phyloP scores from a whole-genome alignment of 148 eudicot species.

The Chenopodium berlandieri region DNA sequence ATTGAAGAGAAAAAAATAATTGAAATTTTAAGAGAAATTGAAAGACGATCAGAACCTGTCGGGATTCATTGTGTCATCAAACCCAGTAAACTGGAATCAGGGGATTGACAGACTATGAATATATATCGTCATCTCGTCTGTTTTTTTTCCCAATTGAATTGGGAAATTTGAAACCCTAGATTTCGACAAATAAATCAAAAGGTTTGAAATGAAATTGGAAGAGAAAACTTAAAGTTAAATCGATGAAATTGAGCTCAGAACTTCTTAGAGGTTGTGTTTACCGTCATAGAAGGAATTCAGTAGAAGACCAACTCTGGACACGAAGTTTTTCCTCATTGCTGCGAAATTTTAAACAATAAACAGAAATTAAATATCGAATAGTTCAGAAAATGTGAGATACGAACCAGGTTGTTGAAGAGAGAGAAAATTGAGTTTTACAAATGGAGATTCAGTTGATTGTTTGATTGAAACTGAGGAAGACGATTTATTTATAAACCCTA shows the following conservation, averaged over 20 bases:
- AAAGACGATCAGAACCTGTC: constrained; percentile 75
- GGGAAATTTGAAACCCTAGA: not conserved
- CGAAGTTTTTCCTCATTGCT: constrained; percentile 48
- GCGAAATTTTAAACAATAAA: not conserved
- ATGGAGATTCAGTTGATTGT: not conserved
- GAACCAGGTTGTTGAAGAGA: too few species aligned
- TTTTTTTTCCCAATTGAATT: not conserved
- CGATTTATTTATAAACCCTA: constrained; percentile 13
- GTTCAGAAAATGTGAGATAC: too few species aligned
- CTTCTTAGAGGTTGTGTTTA: constrained; percentile 82
- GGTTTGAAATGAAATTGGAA: not conserved
- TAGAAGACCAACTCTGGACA: constrained; percentile 44
- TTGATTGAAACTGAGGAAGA: not conserved
- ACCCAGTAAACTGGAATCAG: constrained; percentile 38
- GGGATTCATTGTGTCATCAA: constrained; percentile 72
- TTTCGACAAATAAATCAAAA: not conserved
- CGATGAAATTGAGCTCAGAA: constrained; percentile 46
- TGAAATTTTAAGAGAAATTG: not conserved
- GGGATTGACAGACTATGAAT: constrained; percentile 87
- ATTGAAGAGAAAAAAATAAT: not conserved
- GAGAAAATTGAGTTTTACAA: not conserved
- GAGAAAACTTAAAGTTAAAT: not conserved
- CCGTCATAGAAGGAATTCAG: constrained; percentile 46
- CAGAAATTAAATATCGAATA: not conserved
- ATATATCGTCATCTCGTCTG: constrained; percentile 62